Base-by-base conservation (phyloP, 257 asterid genomes). In the Solanum megistacrolobum region DNA sequence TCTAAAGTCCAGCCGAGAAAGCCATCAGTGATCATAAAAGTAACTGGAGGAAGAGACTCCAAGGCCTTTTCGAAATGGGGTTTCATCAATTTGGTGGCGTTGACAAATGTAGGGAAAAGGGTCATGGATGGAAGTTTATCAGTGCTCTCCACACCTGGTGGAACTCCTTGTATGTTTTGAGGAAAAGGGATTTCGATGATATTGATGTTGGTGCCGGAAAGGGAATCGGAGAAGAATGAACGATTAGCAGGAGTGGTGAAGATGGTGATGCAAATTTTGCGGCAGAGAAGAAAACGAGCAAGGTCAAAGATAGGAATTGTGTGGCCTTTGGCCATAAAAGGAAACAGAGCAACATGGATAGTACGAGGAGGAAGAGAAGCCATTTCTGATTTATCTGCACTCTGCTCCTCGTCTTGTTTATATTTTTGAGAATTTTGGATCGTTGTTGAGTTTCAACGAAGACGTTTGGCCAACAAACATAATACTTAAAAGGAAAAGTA, bases 301-400 rank as follows among this genome's bases (percentile, higher is more conserved):
- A 96, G 89, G 91, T 92, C 94, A 88, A 96, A 95, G 88, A 93
- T 89, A 0, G 98, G 96, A 36, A 96, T 92, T 1, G 93, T 96
- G 91, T 96, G 98, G 89, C 98, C 98, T 89, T 96, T 94, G 85
- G 98, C 86, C 98, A 94, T 94, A 94, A 96, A 96, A 5, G 98
- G 98, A 52, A 96, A 94, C 46, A 96, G 27, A 13, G 90, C 90
- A 32, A 92, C 88, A 66, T 92, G 98, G 46, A 93, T 89, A 65
- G 35, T 66, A 65, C 11, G 41, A 38, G 71, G 52, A 73, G 89
- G 65, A 82, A 81, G 84, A 68, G 62, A 68, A 87, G 89, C 62
- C 78, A 83, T 87, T 25, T 0, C 68, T 60, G 41, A 9, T 38
- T 8, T 38, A 38, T 38, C 68, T 21, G 66, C 25, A 58, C 68